These are phyloP conservation scores for Teunomyces lycoperdinae DNA, from an alignment of 805 yeast species.

Conservation along the genomic window DNA sequence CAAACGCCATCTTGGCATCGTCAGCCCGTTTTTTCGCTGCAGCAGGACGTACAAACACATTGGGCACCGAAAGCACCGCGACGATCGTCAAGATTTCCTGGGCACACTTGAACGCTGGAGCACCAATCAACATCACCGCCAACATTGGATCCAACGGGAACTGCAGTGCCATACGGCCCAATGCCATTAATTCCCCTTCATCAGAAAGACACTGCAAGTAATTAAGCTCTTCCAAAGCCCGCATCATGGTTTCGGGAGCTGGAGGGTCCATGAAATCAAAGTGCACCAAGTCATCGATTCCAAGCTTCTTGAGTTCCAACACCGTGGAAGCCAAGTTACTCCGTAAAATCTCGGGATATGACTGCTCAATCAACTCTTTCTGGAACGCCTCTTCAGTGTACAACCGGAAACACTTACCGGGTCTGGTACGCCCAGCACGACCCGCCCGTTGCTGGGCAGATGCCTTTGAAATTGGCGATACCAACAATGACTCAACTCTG, in stretches of 20 bases:
- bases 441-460: conserved; percentile 99
- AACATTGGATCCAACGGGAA: conserved; percentile 96
- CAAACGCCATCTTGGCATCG: conserved; percentile 81
- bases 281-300: conserved; percentile 93
- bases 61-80: conserved; percentile 89
- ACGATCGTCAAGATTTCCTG: conserved; percentile 86
- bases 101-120: conserved; percentile 82
- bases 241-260: conserved; percentile 99
- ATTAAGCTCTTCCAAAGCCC: conserved; percentile 93
- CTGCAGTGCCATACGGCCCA: conserved; percentile 87
- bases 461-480: conserved; percentile 95
- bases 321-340: conserved; percentile 90
- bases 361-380: conserved; percentile 89
- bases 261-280: conserved; percentile 99
- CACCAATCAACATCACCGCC: conserved; percentile 87
- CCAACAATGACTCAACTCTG: conserved; percentile 89
- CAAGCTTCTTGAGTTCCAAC: conserved; percentile 87
- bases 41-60: conserved; percentile 91
- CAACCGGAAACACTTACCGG: conserved; percentile 95
- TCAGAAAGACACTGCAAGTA: conserved; percentile 87
- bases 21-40: conserved; percentile 86
- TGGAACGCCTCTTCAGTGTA: conserved; percentile 97
- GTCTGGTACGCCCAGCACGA: conserved; percentile 99
- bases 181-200: conserved; percentile 83
- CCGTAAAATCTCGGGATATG: conserved; percentile 92